Evolutionary conservation across 2,329 filamentous ascomycete species (phyloP), one percentile per base, ranked within the genome.

Genomic region (Pseudogymnoascus sp.): DNA sequence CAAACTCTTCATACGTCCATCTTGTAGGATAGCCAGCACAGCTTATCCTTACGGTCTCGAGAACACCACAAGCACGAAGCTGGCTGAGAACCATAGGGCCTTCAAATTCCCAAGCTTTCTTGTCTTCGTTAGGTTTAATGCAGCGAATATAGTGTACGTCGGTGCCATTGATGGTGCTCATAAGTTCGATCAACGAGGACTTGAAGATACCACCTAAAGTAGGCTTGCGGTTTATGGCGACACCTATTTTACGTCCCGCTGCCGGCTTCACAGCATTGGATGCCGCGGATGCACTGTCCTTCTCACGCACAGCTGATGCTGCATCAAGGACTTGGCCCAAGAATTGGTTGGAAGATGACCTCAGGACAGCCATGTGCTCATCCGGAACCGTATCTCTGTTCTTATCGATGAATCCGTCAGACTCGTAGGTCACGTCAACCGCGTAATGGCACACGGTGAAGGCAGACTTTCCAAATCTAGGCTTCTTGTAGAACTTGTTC

Each of bases 361-460:
- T 88, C 67, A 99, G 82, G 38, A 99, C 89, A 64, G 94, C 92
- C 87, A 99, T 90, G 73, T 97, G 94, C 78, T 99, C 94, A 72
- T 99, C 94, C 5, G 94, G 94, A 55, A 99, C 94, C 19, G 95
- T 99, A 75, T 99, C 94, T 75, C 94, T 87, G 77, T 99, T 99
- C 83, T 99, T 99, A 76, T 99, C 95, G 71, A 99, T 97, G 77
- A 99, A 99, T 55, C 94, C 94, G 70, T 99, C 94, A 1, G 93
- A 97, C 76, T 99, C 94, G 74, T 99, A 99, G 16, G 93, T 97
- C 69, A 99, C 94, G 71, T 99, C 94, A 63, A 99, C 83, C 61
- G 94, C 94, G 77, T 99, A 99, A 77, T 99, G 95, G 76, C 93
- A 97, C 66, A 99, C 92, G 6, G 94, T 97, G 78, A 99, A 99